Evolutionary conservation across 1,139 yeast species (phyloP), one percentile per base, ranked within the genome.

Genomic region (Taphrina sp.): DNA sequence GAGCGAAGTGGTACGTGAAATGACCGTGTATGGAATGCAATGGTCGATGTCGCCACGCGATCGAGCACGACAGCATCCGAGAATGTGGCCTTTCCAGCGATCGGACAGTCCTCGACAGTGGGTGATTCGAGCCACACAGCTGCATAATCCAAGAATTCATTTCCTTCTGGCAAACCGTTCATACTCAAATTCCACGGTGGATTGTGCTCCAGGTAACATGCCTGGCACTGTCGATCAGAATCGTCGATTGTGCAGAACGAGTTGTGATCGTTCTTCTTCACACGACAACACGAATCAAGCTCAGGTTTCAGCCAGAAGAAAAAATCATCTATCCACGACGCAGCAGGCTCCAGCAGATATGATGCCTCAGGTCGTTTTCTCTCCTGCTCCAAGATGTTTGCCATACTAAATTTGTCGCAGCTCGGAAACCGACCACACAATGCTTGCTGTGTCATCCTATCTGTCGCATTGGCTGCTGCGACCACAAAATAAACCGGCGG

Each of bases 1-100:
- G 96, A 84, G 58, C 86, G 75, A 62, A 92, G 73, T 0, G 96
- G 94, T 1, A 69, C 70, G 68, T 92, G 97, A n/a, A 86, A 77
- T 0, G 94, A 80, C 61, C 97, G 73, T 71, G 90, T 86, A 36
- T 79, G 76, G 2, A 92, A 81, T 1, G 94, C 74, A 3, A 67
- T 63, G 19, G 90, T 76, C 1, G 66, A 64, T 0, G 64, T 64
- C 8, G 64, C 57, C 0, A 72, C 70, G 16, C 74, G 70, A 52
- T 74, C 72, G 47, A 73, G 73, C 0, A 76, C 69, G 16, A 92
- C 74, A 0, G 94, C 76, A 3, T 74, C 70, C 0, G 85, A 77
- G 65, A 90, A 92, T 0, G 97, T 95, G 0, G 97, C 97, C 65
- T 86, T 85, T 1, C 98, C 98, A 2, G 96, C 97, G 28, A 92